A percentile compares a stretch with the other conserved stretches of the same genome.
These are phyloP conservation scores for Plasmodium malariae DNA, from an alignment of 169 alveolate species.

Conservation along the genomic window DNA sequence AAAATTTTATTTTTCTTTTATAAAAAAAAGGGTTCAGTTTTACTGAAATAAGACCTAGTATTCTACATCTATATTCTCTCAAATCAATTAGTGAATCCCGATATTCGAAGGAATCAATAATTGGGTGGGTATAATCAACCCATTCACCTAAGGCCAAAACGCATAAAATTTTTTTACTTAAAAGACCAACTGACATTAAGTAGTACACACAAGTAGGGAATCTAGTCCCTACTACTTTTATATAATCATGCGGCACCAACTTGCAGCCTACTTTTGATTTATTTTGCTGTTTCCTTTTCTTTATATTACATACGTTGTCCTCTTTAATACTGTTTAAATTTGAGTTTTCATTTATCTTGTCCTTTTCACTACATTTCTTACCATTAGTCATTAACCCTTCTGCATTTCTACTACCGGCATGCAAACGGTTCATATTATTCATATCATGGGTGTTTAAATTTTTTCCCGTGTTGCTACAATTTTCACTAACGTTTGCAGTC, in stretches of 20 bases:
- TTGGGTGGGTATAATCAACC: slow-evolving; percentile 82
- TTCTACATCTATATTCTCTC: slow-evolving; percentile 86
- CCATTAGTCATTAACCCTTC: neutral
- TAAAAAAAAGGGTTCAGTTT: slow-evolving; percentile 80
- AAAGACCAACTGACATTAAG: slow-evolving; percentile 80
- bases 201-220: slow-evolving; percentile 83
- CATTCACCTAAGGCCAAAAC: slow-evolving; percentile 85
- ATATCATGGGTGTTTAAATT: too few relatives aligned
- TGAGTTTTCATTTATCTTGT: neutral
- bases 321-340: neutral
- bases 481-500: neutral
- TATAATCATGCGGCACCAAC: slow-evolving; percentile 78
- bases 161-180: slow-evolving; percentile 80
- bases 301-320: slow-evolving; percentile 35
- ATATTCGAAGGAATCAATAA: slow-evolving; percentile 81
- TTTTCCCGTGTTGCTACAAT: neutral
- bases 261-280: slow-evolving; percentile 5
- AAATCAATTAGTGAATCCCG: slow-evolving; percentile 82
- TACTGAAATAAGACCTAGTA: slow-evolving; percentile 81
- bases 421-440: too few relatives aligned
- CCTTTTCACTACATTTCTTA: neutral
- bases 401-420: too few relatives aligned
- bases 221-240: slow-evolving; percentile 83
- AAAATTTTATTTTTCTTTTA: slow-evolving; percentile 77
- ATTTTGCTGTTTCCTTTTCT: slow-evolving; percentile 35